Evolutionary conservation across 768 basidiomycete genomes (phyloP).

Genomic region (Lactarius hatsudake): DNA sequence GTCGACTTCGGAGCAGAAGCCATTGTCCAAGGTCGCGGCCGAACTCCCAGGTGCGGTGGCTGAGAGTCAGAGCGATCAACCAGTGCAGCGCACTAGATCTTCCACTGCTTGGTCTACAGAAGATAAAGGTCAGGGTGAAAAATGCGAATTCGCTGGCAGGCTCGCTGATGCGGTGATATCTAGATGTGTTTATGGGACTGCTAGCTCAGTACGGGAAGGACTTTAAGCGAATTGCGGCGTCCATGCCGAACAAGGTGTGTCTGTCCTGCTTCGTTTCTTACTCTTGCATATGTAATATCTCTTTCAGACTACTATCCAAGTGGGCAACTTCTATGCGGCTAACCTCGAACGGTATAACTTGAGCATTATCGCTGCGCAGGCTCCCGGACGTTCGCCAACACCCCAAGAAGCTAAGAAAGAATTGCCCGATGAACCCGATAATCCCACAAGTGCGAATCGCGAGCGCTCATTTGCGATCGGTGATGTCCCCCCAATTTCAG

Average conservation of each 20-base stretch:
- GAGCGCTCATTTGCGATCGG: constrained; percentile 13
- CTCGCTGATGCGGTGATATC: constrained; percentile 20
- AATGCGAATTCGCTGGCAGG: constrained; percentile 7
- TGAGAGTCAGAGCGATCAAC: constrained; percentile 4
- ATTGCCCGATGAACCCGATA: not conserved
- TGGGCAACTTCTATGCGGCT: constrained; percentile 49
- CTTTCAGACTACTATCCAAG: constrained; percentile 52
- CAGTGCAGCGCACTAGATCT: constrained; percentile 1
- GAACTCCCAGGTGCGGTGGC: not conserved
- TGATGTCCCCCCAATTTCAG: constrained; percentile 22
- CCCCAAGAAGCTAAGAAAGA: constrained; percentile 31
- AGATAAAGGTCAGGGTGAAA: constrained; percentile 53
- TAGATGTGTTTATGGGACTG: constrained; percentile 53
- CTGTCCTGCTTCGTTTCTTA: not conserved
- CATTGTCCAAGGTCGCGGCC: not conserved
- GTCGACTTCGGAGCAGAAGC: constrained; percentile 2
- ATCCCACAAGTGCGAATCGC: not conserved
- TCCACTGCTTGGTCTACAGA: constrained; percentile 56
- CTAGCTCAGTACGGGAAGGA: constrained; percentile 63
- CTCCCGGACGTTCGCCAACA: constrained; percentile 30
- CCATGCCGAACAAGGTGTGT: constrained; percentile 60
- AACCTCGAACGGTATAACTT: constrained; percentile 44
- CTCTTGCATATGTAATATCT: not conserved
- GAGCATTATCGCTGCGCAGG: constrained; percentile 26
- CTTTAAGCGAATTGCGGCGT: constrained; percentile 65